These are phyloP conservation scores for Sphagnum tenellum DNA, from an alignment of 225 moss, liverwort and hornwort species.

Conservation along the genomic window DNA sequence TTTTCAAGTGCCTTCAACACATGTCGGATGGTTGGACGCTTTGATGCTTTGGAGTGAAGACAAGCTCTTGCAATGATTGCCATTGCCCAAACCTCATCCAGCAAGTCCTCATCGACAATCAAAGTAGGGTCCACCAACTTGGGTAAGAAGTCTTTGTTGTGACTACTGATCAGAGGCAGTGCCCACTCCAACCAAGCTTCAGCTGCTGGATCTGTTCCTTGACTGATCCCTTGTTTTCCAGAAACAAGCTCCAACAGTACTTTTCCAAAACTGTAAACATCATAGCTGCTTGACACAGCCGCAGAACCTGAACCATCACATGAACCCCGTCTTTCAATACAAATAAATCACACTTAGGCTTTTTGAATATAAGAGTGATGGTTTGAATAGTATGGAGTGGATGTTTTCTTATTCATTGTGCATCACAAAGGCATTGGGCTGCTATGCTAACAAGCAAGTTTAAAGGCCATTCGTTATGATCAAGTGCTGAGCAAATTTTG, in stretches of 20 bases:
- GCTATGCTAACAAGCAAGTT: no score
- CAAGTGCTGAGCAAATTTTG: no score
- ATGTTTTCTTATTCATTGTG: no score
- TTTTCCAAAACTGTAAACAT: slow-evolving; percentile 89
- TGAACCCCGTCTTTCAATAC: background rate
- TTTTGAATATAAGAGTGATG: no score
- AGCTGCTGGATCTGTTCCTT: slow-evolving; percentile 53
- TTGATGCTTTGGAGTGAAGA: slow-evolving; percentile 67
- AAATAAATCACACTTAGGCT: background rate
- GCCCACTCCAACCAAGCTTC: slow-evolving; percentile 99
- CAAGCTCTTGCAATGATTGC: slow-evolving; percentile 92
- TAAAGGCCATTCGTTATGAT: no score
- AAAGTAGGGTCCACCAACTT: slow-evolving; percentile 87
- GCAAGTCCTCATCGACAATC: slow-evolving; percentile 85
- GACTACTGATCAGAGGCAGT: slow-evolving; percentile 73
- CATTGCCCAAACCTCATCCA: slow-evolving; percentile 98
- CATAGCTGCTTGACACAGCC: slow-evolving; percentile 57
- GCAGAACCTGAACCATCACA: slow-evolving; percentile 36
- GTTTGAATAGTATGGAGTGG: no score
- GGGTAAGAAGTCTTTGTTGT: slow-evolving; percentile 83
- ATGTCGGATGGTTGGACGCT: slow-evolving; percentile 89
- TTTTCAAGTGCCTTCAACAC: slow-evolving; percentile 85
- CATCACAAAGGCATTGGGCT: no score
- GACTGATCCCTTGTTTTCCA: slow-evolving; percentile 85
- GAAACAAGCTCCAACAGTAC: slow-evolving; percentile 87